Evolutionary conservation across 257 asterid species (phyloP), one percentile per base, ranked within the genome.

Genomic region (Asclepias syriaca): DNA sequence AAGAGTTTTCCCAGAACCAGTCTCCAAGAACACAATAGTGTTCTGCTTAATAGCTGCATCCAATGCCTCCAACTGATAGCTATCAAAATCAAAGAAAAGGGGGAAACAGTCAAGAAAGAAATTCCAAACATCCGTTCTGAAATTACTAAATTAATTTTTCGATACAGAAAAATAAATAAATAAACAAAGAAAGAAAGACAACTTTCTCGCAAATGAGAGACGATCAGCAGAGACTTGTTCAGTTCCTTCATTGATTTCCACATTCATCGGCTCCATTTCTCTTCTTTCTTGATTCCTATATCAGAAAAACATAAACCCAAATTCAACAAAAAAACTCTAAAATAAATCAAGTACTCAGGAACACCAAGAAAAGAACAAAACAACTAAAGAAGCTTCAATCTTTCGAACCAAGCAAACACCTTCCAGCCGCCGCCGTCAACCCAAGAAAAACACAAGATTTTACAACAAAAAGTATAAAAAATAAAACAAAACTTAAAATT

Each of bases 41-140:
- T 93, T 90, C 72, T 81, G 86, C 73, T 83, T 77, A 32, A 90
- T 57, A n/a, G 96, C 93, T 55, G 14, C 78, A 77, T 88, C 96
- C 70, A 93, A 68, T 9, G 97, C 98, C 70, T 93, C 98, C 78
- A 88, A 71, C 75, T 93, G 96, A 81, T 93, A 93, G 74, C 98
- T 93, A 73, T 73, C 68, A 66, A 71, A 73, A 69, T 0, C 1
- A 11, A n/a, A 59, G 46, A 53, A 75, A 65, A 53, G 24, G 19
- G 61, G 7, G 5, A 72, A 19, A 29, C 24, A 15, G 12, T 24
- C 61, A 40, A 40, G 64, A 12, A 13, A 22, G 40, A n/a, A 13
- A 13, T 15, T 50, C 6, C 7, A 15, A 16, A 50, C 18, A 50
- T 46, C 0, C 16, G 5, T 19, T 46, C 14, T 24, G 58, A 10